Evolutionary conservation across 2,329 filamentous ascomycete genomes (phyloP).

Genomic region (Penicillium sp.): DNA sequence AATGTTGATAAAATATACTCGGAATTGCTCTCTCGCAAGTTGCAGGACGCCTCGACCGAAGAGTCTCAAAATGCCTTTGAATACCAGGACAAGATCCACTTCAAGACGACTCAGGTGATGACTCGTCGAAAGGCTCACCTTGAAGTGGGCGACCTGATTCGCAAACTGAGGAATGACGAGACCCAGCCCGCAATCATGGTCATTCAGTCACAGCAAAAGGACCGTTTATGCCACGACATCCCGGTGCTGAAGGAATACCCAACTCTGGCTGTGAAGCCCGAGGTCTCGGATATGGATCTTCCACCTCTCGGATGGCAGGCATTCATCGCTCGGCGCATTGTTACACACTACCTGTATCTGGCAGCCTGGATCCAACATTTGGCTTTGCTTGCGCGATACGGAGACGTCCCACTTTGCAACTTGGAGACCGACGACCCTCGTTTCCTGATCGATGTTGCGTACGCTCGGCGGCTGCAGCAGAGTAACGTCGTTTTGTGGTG

Average conservation of each 20-base stretch:
- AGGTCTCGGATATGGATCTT: conserved; percentile 76
- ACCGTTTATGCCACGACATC: conserved; percentile 75
- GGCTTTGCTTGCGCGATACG: conserved; percentile 80
- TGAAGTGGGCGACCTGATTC: conserved; percentile 80
- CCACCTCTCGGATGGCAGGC: conserved; percentile 92
- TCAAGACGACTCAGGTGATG: conserved; percentile 81
- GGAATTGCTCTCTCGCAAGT: conserved; percentile 61
- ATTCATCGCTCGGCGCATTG: conserved; percentile 76
- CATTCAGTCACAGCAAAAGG: conserved; percentile 81
- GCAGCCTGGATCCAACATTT: conserved; percentile 88
- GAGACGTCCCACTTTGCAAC: conserved; percentile 91
- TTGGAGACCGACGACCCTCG: conserved; percentile 88
- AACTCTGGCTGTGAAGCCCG: conserved; percentile 71
- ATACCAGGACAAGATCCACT: conserved; percentile 79
- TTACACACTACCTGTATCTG: conserved; percentile 87
- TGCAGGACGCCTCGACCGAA: conserved; percentile 60
- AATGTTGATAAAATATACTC: conserved; percentile 85
- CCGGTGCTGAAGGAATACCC: conserved; percentile 80
- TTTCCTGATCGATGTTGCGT: conserved; percentile 92
- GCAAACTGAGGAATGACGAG: conserved; percentile 85
- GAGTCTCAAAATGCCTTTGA: conserved; percentile 75
- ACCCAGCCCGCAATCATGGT: conserved; percentile 73
- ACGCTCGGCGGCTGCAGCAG: conserved; percentile 79
- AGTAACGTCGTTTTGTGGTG: conserved; percentile 97
- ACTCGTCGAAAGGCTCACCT: conserved; percentile 84